These are phyloP conservation scores for Thecaphora frezii DNA, from an alignment of 1,284 basidiomycete genomes.

Conservation along the genomic window DNA sequence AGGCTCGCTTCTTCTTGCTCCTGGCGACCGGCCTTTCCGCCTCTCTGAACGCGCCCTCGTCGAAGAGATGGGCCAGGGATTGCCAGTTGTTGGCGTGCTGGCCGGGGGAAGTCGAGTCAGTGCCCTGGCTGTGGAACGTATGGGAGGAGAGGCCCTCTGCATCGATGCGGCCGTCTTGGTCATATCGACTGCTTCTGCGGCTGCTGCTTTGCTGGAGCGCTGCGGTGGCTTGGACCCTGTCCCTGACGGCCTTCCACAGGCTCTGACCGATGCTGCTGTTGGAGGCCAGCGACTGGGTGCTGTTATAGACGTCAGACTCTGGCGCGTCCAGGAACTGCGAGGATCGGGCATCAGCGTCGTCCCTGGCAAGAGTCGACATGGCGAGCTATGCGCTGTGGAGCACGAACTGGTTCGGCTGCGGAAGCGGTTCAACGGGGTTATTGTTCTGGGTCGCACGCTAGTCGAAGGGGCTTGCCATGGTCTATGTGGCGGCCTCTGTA, in stretches of 20 bases:
- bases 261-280: conserved; percentile 15
- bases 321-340: conserved; percentile 12
- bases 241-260: conserved; percentile 32
- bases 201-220: conserved; percentile 15
- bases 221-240: conserved; percentile 25
- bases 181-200: conserved; percentile 21
- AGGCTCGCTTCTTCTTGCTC: neutral
- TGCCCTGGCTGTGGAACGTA: conserved; percentile 23
- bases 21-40: neutral
- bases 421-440: neutral
- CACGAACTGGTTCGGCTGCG: neutral
- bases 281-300: conserved; percentile 21
- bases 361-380: neutral
- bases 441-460: too few relatives aligned
- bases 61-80: conserved; percentile 42
- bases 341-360: neutral
- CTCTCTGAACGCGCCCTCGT: conserved; percentile 1
- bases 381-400: neutral
- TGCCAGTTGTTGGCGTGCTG: conserved; percentile 47
- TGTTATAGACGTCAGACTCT: conserved; percentile 24
- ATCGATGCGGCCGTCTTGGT: conserved; percentile 32
- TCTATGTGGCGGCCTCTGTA: too few relatives aligned
- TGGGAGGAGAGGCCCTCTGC: conserved; percentile 42
- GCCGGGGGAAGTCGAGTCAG: conserved; percentile 22
- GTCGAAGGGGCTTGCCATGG: too few relatives aligned